Conservation (phyloP, 495 filamentous ascomycete species). For the Lasiosphaeria ovina region DNA sequence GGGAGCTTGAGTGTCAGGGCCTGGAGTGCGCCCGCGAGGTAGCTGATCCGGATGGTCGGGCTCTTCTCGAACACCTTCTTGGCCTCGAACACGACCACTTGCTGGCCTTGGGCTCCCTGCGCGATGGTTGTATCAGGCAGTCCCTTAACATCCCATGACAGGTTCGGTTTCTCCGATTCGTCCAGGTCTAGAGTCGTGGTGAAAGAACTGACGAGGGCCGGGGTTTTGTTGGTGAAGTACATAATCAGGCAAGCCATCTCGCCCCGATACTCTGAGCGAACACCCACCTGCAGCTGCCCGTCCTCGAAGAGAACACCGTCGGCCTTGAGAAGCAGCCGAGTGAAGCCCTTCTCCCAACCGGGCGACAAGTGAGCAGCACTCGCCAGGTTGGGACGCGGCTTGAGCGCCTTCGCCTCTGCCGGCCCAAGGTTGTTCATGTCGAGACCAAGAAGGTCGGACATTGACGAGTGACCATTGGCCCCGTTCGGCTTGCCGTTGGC, state of each 20-base stretch:
- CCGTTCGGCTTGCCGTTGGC: constrained; percentile 57
- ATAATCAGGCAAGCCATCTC: constrained; percentile 93
- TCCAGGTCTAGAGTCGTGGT: constrained; percentile 90
- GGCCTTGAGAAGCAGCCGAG: constrained; percentile 69
- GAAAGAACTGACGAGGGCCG: constrained; percentile 78
- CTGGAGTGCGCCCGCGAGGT: constrained; percentile 90
- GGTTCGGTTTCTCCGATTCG: constrained; percentile 58
- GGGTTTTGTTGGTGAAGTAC: constrained; percentile 92
- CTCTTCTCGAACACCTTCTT: constrained; percentile 77
- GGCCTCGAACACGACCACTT: constrained; percentile 91
- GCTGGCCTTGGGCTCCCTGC: constrained; percentile 77
- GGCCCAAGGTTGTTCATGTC: constrained; percentile 64
- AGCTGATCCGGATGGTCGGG: constrained; percentile 91
- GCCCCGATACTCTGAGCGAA: constrained; percentile 89
- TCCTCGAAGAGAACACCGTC: constrained; percentile 96
- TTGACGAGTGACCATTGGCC: constrained; percentile 49
- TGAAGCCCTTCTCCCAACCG: constrained; percentile 91
- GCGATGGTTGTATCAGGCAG: constrained; percentile 81
- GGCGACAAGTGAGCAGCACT: constrained; percentile 89
- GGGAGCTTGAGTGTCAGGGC: constrained; percentile 90
- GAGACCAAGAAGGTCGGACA: constrained; percentile 72
- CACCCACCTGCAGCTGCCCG: constrained; percentile 85
- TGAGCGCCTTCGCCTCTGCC: constrained; percentile 55
- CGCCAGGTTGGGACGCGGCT: constrained; percentile 75
- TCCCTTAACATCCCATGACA: constrained; percentile 81